These are phyloP conservation scores for Saturnispora halmiae DNA, from an alignment of 805 yeast genomes.

Conservation along the genomic window DNA sequence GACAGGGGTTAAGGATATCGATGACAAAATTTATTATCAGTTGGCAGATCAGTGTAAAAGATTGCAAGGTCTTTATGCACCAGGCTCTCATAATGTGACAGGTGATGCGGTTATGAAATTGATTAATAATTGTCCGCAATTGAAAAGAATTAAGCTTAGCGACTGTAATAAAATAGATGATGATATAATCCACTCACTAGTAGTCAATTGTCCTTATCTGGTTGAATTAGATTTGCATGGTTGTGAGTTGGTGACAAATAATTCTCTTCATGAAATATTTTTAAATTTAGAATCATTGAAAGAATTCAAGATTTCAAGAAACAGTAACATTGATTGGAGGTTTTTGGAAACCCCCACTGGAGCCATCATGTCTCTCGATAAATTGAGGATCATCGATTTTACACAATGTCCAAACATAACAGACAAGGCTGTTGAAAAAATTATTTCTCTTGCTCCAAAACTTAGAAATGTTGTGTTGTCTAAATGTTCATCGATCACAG, in stretches of 20 bases:
- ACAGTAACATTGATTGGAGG: conserved; percentile 57
- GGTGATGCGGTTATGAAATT: conserved; percentile 54
- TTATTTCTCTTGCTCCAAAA: conserved; percentile 73
- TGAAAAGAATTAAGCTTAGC: conserved; percentile 76
- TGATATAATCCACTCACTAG: conserved; percentile 48
- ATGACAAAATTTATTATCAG: conserved; percentile 61
- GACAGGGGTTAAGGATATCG: conserved; percentile 61
- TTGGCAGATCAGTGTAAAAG: conserved; percentile 65
- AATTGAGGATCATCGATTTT: conserved; percentile 72
- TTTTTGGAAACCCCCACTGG: conserved; percentile 38
- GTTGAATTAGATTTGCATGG: conserved; percentile 87
- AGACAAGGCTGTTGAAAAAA: conserved; percentile 64
- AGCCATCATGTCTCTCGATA: conserved; percentile 38
- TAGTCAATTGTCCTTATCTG: conserved; percentile 63
- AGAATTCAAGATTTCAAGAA: conserved; percentile 75
- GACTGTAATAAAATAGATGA: conserved; percentile 62
- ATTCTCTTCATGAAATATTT: conserved; percentile 49
- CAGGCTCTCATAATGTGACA: conserved; percentile 67
- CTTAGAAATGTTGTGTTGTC: conserved; percentile 81
- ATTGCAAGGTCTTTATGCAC: conserved; percentile 84
- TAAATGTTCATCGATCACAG: conserved; percentile 82
- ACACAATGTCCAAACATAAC: conserved; percentile 77
- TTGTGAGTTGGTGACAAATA: conserved; percentile 65
- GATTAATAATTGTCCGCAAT: conserved; percentile 54
- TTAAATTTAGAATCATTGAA: conserved; percentile 60